Percentiles rank a stretch among this genome's conserved stretches.
Conservation (phyloP, 495 filamentous ascomycete species). For the Penicillium cosmopolitanum region DNA sequence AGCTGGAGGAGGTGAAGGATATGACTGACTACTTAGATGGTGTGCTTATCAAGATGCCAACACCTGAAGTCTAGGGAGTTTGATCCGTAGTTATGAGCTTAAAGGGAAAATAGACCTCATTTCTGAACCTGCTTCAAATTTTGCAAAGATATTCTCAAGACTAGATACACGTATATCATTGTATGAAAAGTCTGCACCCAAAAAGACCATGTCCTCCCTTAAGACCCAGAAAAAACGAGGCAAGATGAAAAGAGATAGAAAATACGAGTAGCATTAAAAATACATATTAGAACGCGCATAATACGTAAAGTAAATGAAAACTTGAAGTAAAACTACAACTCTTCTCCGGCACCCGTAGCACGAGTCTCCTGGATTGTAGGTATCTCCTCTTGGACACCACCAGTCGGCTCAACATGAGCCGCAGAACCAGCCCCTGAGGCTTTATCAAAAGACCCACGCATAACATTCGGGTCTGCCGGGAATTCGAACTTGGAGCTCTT, state of each 20-base stretch:
- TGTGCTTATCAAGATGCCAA: constrained; percentile 19
- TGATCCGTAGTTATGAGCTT: too few species aligned
- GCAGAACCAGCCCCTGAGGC: constrained; percentile 10
- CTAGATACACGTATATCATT: too few species aligned
- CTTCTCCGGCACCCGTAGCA: neutral
- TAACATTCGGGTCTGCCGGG: constrained; percentile 29
- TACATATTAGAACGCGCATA: too few species aligned
- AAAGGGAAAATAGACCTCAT: too few species aligned
- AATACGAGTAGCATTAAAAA: too few species aligned
- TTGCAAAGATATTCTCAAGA: too few species aligned
- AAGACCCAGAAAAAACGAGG: neutral
- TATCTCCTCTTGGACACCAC: constrained; percentile 1
- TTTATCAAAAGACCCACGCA: constrained; percentile 31
- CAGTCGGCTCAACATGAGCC: constrained; percentile 21
- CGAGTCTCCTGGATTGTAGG: neutral
- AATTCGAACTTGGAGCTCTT: constrained; percentile 55
- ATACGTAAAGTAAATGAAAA: neutral
- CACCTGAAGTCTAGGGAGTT: neutral
- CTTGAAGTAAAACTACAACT: neutral
- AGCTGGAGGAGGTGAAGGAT: constrained; percentile 54
- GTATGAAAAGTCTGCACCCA: too few species aligned
- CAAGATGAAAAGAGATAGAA: neutral
- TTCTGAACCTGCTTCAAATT: too few species aligned
- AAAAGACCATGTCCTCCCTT: neutral
- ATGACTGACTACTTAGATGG: constrained; percentile 40